Evolutionary conservation across 1,139 yeast species (phyloP).

Genomic region (Maudiozyma humilis): DNA sequence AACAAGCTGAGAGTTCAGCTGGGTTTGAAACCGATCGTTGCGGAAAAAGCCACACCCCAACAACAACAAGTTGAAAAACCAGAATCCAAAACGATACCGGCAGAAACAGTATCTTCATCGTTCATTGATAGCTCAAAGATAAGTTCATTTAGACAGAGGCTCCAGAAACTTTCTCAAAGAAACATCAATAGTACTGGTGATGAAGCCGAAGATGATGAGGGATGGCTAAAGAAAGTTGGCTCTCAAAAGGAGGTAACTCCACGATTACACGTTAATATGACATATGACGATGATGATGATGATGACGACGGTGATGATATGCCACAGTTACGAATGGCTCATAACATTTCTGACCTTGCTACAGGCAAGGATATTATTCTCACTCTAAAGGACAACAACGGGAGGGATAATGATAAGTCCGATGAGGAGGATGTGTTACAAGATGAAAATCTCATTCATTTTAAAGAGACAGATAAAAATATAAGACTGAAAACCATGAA

Average conservation of each 20-base stretch:
- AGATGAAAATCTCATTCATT: constrained; percentile 14
- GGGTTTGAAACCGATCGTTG: constrained; percentile 41
- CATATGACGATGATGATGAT: constrained; percentile 1
- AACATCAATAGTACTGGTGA: not conserved
- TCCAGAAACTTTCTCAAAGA: constrained; percentile 13
- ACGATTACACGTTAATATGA: not conserved
- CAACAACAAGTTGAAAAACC: not conserved
- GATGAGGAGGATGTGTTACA: constrained; percentile 25
- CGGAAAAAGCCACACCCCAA: not conserved
- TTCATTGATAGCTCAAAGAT: constrained; percentile 10
- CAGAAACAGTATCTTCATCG: not conserved
- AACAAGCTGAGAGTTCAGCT: constrained; percentile 42
- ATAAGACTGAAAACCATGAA: constrained; percentile 21
- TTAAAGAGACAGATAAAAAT: constrained; percentile 17
- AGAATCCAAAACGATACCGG: not conserved
- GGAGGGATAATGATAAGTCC: constrained; percentile 39
- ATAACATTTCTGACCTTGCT: constrained; percentile 12
- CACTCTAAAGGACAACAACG: constrained; percentile 54
- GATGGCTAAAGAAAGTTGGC: constrained; percentile 8
- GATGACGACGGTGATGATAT: constrained; percentile 30
- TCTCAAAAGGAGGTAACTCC: not conserved
- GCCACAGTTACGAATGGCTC: constrained; percentile 14
- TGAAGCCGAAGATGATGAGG: constrained; percentile 1
- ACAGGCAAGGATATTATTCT: constrained; percentile 41
- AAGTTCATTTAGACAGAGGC: constrained; percentile 21